Evolutionary conservation across 1,139 yeast species (phyloP).

Genomic region (Petasospora fabianii): DNA sequence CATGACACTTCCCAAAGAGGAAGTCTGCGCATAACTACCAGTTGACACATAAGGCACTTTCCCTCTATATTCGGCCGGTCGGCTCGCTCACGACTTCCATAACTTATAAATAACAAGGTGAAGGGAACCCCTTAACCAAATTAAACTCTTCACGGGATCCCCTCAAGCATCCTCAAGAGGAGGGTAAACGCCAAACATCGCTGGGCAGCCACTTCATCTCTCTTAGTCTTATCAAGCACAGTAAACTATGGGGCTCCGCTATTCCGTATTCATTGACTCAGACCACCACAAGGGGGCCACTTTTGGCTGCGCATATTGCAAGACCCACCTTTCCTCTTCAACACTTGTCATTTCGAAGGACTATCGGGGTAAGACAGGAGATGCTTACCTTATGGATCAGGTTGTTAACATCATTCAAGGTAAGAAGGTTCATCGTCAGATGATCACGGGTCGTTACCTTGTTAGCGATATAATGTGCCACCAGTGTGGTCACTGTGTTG

Average conservation of each 20-base stretch:
- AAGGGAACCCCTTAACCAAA: neutral
- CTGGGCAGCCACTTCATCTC: too few relatives aligned
- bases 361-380: slow-evolving; percentile 41
- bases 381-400: slow-evolving; percentile 38
- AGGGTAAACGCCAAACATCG: too few relatives aligned
- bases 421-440: slow-evolving; percentile 32
- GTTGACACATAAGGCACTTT: slow-evolving; percentile 5
- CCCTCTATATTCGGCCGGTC: neutral
- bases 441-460: slow-evolving; percentile 41
- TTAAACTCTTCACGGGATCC: too few relatives aligned
- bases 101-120: too few relatives aligned
- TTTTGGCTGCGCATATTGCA: slow-evolving; percentile 39
- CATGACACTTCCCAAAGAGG: slow-evolving; percentile 8
- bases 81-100: neutral
- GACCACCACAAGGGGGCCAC: slow-evolving; percentile 29
- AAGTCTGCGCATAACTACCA: slow-evolving; percentile 2
- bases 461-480: slow-evolving; percentile 41
- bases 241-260: slow-evolving; percentile 41
- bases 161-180: too few relatives aligned
- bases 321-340: slow-evolving; percentile 40
- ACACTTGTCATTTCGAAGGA: slow-evolving; percentile 37
- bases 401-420: slow-evolving; percentile 37
- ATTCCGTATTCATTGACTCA: slow-evolving; percentile 36
- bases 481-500: slow-evolving; percentile 38
- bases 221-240: too few relatives aligned